Evolutionary conservation across 495 filamentous ascomycete species (phyloP), one percentile per base, ranked within the genome.

Genomic region (Penicillium ucsense): DNA sequence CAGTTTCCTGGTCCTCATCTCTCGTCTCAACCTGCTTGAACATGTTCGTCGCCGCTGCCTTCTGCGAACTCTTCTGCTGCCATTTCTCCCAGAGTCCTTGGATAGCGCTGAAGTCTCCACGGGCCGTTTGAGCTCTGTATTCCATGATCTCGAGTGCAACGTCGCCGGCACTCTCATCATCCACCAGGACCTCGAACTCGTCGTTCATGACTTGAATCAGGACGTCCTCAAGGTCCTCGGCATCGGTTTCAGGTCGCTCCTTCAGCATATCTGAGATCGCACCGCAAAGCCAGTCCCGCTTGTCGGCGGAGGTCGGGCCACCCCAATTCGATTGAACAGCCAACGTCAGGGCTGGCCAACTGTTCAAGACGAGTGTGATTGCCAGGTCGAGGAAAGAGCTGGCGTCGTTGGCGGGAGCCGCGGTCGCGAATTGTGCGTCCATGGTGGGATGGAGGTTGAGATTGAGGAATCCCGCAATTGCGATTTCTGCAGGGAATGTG

Each of bases 211-310:
- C 84, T 54, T 95, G 85, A 30, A 94, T 67, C 44, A 97, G 70
- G 8, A 88, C 79, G 38, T 80, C 75, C 67, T 97, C 92, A 33
- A 97, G 64, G 54, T 95, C 88, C 38, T 84, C 79, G n/a, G 76
- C 72, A 53, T 95, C 86, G 31, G 84, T 88, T 48, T 90, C 85
- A 28, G 87, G 79, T 7, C 81, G 64, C 29, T 80, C 75, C 0
- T 65, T 61, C 43, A 96, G 78, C 57, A 95, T 82, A 6, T 95
- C 89, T 48, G 85, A 86, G 55, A 96, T 76, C 10, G 84, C 82
- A 58, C 89, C 89, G 42, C 86, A 90, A 57, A 98, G 86, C 91
- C 91, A 96, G 75, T 92, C 92, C 47, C 89, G 85, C 69, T 97
- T 97, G 66, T 91, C 88, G 42, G 68, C 57, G 31, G 81, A 84